A percentile compares a stretch with the other conserved stretches of the same genome.
These are phyloP conservation scores for Phytophthora vignae DNA, from an alignment of 352 stramenopile genomes.

Conservation along the genomic window DNA sequence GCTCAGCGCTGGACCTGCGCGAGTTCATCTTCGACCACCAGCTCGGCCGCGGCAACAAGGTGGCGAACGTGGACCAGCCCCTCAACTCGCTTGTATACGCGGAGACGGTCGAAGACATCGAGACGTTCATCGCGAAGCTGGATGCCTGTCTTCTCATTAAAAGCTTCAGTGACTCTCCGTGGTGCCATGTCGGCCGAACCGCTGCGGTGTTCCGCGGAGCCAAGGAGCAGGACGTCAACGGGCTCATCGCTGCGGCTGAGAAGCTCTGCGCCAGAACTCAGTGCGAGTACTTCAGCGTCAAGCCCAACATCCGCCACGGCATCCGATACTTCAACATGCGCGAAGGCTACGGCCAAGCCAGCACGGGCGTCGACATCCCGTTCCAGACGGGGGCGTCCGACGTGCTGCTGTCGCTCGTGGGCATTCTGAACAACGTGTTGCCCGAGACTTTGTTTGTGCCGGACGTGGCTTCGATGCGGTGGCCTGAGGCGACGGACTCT, in stretches of 20 bases:
- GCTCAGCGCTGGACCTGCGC: slow-evolving; percentile 51
- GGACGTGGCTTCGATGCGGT: slow-evolving; percentile 21
- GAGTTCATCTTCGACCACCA: slow-evolving; percentile 71
- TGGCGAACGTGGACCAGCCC: slow-evolving; percentile 49
- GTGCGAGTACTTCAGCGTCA: slow-evolving; percentile 63
- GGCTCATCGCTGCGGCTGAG: slow-evolving; percentile 49
- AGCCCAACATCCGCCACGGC: slow-evolving; percentile 58
- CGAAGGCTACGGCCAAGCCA: slow-evolving; percentile 53
- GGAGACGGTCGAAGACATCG: slow-evolving; percentile 53
- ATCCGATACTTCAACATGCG: slow-evolving; percentile 74
- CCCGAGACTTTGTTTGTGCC: slow-evolving; percentile 53
- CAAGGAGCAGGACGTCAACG: slow-evolving; percentile 51
- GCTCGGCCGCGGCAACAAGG: slow-evolving; percentile 67
- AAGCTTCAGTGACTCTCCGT: slow-evolving; percentile 14
- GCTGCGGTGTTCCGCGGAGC: slow-evolving; percentile 60
- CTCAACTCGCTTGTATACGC: slow-evolving; percentile 63
- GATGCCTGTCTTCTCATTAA: slow-evolving; percentile 34
- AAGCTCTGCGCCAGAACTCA: slow-evolving; percentile 50
- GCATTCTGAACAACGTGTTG: slow-evolving; percentile 61
- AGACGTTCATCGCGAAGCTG: slow-evolving; percentile 48
- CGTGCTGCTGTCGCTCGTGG: slow-evolving; percentile 59
- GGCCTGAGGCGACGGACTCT: slow-evolving; percentile 29
- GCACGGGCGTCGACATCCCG: slow-evolving; percentile 40
- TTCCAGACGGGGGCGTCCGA: slow-evolving; percentile 59
- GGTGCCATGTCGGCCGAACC: slow-evolving; percentile 51